phyloP scores from a whole-genome alignment of 2,329 filamentous ascomycete species.

The Exophiala oligosperma region DNA sequence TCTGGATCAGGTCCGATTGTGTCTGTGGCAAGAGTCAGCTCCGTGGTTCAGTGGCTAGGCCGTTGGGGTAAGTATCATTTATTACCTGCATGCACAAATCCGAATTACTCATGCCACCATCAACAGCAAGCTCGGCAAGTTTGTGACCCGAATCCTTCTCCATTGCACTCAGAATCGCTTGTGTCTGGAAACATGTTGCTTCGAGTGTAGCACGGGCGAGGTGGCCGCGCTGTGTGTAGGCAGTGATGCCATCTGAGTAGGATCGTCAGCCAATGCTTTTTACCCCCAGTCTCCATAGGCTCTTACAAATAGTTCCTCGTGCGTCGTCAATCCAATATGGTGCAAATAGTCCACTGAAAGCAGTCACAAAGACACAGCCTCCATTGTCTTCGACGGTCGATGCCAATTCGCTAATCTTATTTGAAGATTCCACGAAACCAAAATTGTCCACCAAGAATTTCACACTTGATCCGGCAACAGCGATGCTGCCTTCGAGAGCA shows the following conservation, averaged over 20 bases:
- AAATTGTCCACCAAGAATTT: constrained; percentile 72
- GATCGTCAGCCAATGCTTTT: neutral
- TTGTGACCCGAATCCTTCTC: constrained; percentile 77
- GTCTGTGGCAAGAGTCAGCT: constrained; percentile 40
- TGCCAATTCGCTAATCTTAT: constrained; percentile 65
- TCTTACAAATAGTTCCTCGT: constrained; percentile 70
- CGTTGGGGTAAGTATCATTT: neutral
- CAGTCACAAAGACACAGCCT: constrained; percentile 82
- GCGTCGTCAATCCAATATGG: constrained; percentile 95
- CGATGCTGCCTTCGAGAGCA: constrained; percentile 80
- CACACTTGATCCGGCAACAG: constrained; percentile 76
- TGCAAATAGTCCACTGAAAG: constrained; percentile 86
- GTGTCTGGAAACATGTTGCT: constrained; percentile 88
- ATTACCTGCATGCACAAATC: constrained; percentile 73
- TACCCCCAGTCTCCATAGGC: neutral
- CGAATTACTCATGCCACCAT: constrained; percentile 86
- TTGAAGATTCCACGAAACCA: constrained; percentile 60
- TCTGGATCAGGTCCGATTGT: constrained; percentile 81
- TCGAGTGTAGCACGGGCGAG: constrained; percentile 87
- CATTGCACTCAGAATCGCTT: constrained; percentile 92
- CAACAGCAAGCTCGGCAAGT: constrained; percentile 74
- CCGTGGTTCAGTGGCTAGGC: neutral
- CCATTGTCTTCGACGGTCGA: constrained; percentile 71
- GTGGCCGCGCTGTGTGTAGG: constrained; percentile 83
- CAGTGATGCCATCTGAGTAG: constrained; percentile 68